Evolutionary conservation across 345 rosid genomes (phyloP).

Genomic region (Litchi chinensis): DNA sequence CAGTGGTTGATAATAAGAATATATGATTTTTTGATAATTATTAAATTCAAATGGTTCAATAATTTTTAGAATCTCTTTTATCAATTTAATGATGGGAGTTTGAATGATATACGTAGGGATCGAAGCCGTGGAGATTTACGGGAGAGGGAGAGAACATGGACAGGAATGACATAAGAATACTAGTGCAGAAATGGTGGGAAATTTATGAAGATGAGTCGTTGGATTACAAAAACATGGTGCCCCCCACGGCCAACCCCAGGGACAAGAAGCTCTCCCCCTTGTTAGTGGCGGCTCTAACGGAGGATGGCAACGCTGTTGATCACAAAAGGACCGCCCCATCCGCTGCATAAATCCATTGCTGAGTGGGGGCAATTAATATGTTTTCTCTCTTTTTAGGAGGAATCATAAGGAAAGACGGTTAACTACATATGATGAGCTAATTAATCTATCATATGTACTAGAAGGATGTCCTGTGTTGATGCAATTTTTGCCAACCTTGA

Average conservation of each 20-base stretch:
- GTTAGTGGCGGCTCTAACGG: constrained; percentile 13
- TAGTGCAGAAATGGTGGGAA: constrained; percentile 71
- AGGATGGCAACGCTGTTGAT: constrained; percentile 3
- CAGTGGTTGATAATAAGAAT: too few species aligned
- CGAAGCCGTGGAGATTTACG: constrained; percentile 72
- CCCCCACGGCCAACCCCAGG: neutral
- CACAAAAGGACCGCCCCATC: constrained; percentile 31
- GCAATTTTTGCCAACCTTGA: neutral
- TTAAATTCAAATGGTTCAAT: too few species aligned
- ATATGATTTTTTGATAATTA: too few species aligned
- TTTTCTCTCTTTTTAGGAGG: too few species aligned
- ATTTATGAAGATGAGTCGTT: constrained; percentile 58
- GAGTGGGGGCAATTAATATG: too few species aligned
- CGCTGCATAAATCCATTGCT: constrained; percentile 34
- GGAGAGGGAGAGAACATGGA: constrained; percentile 64
- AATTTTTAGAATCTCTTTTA: too few species aligned
- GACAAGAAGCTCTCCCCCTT: constrained; percentile 19
- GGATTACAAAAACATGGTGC: constrained; percentile 40
- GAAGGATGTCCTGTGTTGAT: neutral
- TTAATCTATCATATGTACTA: too few species aligned
- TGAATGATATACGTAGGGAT: constrained; percentile 37
- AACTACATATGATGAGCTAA: too few species aligned
- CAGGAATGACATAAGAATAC: constrained; percentile 51
- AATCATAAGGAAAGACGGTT: too few species aligned
- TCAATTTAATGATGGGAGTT: neutral